Evolutionary conservation across 2,329 filamentous ascomycete species (phyloP).

Genomic region (Botrytis sinoallii): DNA sequence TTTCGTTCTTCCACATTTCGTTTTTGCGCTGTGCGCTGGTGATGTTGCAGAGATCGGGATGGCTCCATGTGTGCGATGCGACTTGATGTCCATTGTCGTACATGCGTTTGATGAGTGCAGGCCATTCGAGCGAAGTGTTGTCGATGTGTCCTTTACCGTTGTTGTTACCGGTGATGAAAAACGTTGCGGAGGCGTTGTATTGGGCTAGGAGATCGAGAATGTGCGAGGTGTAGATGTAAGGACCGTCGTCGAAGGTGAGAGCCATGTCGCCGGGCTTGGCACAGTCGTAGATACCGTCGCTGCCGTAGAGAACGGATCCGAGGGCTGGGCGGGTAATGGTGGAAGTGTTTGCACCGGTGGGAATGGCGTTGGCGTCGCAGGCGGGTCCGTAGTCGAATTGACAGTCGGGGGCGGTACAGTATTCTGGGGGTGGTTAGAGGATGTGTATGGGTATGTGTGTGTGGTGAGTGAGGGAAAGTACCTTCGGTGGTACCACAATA

Average conservation of each 20-base stretch:
- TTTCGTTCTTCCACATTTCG: constrained; percentile 52
- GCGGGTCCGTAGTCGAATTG: constrained; percentile 27
- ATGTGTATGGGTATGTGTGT: background rate
- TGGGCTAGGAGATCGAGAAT: constrained; percentile 58
- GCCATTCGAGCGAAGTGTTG: constrained; percentile 44
- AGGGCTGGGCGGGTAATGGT: constrained; percentile 46
- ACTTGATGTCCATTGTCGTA: constrained; percentile 54
- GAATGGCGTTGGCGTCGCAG: constrained; percentile 56
- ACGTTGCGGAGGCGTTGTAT: constrained; percentile 63
- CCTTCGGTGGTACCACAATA: constrained; percentile 19
- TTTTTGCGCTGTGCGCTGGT: constrained; percentile 44
- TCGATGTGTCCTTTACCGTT: constrained; percentile 52
- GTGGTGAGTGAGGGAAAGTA: background rate
- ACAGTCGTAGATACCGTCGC: constrained; percentile 55
- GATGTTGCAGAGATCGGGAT: constrained; percentile 46
- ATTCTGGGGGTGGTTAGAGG: constrained; percentile 12
- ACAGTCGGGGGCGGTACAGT: constrained; percentile 27
- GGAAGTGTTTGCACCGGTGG: constrained; percentile 53
- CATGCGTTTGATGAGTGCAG: constrained; percentile 34
- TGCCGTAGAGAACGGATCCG: constrained; percentile 55
- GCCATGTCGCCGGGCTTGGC: constrained; percentile 58
- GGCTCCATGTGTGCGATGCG: constrained; percentile 55
- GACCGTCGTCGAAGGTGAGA: constrained; percentile 66
- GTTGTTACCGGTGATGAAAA: constrained; percentile 48
- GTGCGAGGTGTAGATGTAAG: constrained; percentile 57